Evolutionary conservation across 495 filamentous ascomycete genomes (phyloP).

Genomic region (Xanthoparmelia taractica): DNA sequence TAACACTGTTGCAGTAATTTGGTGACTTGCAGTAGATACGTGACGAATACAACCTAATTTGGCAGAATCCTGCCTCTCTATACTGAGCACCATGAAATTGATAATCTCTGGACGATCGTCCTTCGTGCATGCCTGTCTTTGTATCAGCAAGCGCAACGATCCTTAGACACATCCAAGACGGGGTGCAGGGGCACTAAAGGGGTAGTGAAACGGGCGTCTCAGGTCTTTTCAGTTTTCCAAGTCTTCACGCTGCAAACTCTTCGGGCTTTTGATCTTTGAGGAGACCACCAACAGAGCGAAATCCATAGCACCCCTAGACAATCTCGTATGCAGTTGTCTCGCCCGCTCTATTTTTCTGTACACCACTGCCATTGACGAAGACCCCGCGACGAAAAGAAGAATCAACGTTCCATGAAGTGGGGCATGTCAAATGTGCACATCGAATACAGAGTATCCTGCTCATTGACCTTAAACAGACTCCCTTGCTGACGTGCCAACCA

Average conservation of each 20-base stretch:
- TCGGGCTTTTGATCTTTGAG: conserved; percentile 35
- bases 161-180: neutral
- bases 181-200: neutral
- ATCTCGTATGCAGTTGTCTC: conserved; percentile 20
- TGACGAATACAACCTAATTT: neutral
- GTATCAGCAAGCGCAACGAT: neutral
- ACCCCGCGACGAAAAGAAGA: conserved; percentile 12
- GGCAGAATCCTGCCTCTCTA: neutral
- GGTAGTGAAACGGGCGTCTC: conserved; percentile 31
- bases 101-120: neutral
- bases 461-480: conserved; percentile 17
- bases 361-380: conserved; percentile 35
- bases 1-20: conserved; percentile 3
- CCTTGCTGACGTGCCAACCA: conserved; percentile 21
- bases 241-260: conserved; percentile 38
- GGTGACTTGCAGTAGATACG: neutral
- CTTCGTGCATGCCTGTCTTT: neutral
- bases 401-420: conserved; percentile 30
- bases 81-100: neutral
- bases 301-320: conserved; percentile 15
- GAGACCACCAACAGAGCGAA: conserved; percentile 7
- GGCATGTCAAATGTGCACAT: conserved; percentile 24
- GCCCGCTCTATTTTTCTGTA: conserved; percentile 22
- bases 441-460: conserved; percentile 19
- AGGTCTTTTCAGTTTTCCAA: conserved; percentile 54